Evolutionary conservation across 129 eudicot genomes (phyloP), one percentile per base, ranked within the genome.

Genomic region (Heracleum sosnowskyi): DNA sequence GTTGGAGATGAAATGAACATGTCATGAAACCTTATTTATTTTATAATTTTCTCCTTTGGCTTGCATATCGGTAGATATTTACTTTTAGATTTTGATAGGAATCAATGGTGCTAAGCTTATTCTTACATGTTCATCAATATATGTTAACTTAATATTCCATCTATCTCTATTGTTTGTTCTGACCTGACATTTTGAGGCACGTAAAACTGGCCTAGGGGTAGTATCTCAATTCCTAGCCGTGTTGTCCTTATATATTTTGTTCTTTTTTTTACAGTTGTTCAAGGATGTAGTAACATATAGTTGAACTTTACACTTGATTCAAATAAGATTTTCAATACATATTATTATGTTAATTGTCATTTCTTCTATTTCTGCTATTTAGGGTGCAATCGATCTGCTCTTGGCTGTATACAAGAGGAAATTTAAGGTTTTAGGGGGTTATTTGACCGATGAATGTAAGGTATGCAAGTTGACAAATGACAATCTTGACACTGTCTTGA

Each of bases 371-470:
- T 20, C 66, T 79, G 37, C 7, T 34, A 2, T 26, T 20, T 60
- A 94, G 98, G 98, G 99, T 82, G 99, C 99, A 80, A 92, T 95
- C 69, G 90, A 95, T 88, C 83, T 95, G 87, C 86, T 95, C 66
- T 78, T 95, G 84, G 92, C 97, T 9, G 94, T 95, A 22, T 95
- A 95, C 73, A 95, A 95, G 79, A 95, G 92, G 85, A 97, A 95
- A 78, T 85, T 92, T 51, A 85, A 84, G 87, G 74, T 77, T 55
- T 39, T 92, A 75, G 92, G 92, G 69, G 99, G 99, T 35, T 95
- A 90, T 83, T 79, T 95, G 86, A 92, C 97, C 35, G 82, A 95
- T 82, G 97, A 92, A 77, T 86, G 94, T 93, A 90, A 88, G 96
- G 99, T 95, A 81, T 76, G 71, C 22, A 71, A 69, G 82, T 76